Percentiles rank a stretch among this genome's conserved stretches.
phyloP scores from a whole-genome alignment of 345 rosid genomes.

The Cochlearia excelsa region DNA sequence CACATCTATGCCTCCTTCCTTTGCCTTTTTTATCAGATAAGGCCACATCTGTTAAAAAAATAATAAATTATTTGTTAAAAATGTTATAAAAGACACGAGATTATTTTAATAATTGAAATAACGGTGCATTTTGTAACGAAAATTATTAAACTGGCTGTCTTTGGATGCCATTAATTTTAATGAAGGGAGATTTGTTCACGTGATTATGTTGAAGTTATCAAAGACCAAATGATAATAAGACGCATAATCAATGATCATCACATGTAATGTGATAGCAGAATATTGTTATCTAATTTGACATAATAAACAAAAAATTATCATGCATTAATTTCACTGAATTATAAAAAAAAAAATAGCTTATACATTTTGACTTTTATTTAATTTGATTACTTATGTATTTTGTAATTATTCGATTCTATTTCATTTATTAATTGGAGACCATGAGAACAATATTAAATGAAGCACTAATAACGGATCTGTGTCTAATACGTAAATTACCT shows the following conservation, averaged over 20 bases:
- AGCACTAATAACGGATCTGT: conserved; percentile 31
- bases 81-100: not conserved
- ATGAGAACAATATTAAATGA: conserved; percentile 21
- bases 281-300: conserved; percentile 6
- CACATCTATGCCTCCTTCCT: conserved; percentile 87
- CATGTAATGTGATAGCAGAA: conserved; percentile 8
- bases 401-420: too few relatives aligned
- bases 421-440: conserved; percentile 5
- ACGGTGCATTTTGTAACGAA: not conserved
- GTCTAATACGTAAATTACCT: conserved; percentile 3
- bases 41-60: conserved; percentile 74
- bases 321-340: too few relatives aligned
- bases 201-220: conserved; percentile 23
- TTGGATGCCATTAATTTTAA: conserved; percentile 26
- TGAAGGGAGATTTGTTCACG: conserved; percentile 30
- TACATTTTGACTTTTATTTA: too few relatives aligned
- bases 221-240: conserved; percentile 29
- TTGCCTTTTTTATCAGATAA: conserved; percentile 69
- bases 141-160: conserved; percentile 19
- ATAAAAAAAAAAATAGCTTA: too few relatives aligned
- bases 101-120: conserved; percentile 1
- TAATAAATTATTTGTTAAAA: not conserved
- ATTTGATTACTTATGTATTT: too few relatives aligned
- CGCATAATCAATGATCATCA: conserved; percentile 22
- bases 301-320: not conserved